phyloP scores from a whole-genome alignment of 1,139 yeast genomes.

The Kodamaea alishanica region DNA sequence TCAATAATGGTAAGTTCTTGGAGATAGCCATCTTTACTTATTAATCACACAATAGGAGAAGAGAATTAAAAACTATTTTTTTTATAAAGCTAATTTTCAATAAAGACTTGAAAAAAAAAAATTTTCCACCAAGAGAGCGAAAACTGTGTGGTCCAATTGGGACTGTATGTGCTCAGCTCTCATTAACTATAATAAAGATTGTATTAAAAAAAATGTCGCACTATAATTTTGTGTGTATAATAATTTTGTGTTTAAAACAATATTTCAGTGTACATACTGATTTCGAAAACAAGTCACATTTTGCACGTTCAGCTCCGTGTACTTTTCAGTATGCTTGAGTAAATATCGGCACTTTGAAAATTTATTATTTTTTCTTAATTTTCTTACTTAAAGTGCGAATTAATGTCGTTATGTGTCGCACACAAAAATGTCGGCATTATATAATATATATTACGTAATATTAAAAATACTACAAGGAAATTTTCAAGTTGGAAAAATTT shows the following conservation, averaged over 20 bases:
- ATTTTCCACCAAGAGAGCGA: too few relatives aligned
- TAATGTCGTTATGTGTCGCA: too few relatives aligned
- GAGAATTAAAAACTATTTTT: conserved; percentile 6
- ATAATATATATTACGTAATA: too few relatives aligned
- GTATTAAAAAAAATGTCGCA: too few relatives aligned
- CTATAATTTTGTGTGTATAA: too few relatives aligned
- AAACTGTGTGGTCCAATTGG: too few relatives aligned
- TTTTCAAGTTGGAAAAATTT: conserved; percentile 6
- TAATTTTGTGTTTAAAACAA: too few relatives aligned
- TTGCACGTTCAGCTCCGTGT: conserved; percentile 1
- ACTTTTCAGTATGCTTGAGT: not conserved
- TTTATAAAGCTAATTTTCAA: conserved; percentile 2
- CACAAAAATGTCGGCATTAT: too few relatives aligned
- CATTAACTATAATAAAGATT: too few relatives aligned
- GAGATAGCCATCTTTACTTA: conserved; percentile 71
- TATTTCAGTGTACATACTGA: too few relatives aligned
- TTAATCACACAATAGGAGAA: conserved; percentile 9
- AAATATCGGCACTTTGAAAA: not conserved
- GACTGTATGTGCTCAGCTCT: too few relatives aligned
- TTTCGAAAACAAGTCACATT: conserved; percentile 1
- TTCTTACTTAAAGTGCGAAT: too few relatives aligned
- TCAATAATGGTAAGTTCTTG: conserved; percentile 96
- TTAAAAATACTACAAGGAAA: conserved; percentile 1
- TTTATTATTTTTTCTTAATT: not conserved
- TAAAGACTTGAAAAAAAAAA: not conserved